Conservation (phyloP, 192 early-diverging fungal species). For the Umbelopsis vinacea region DNA sequence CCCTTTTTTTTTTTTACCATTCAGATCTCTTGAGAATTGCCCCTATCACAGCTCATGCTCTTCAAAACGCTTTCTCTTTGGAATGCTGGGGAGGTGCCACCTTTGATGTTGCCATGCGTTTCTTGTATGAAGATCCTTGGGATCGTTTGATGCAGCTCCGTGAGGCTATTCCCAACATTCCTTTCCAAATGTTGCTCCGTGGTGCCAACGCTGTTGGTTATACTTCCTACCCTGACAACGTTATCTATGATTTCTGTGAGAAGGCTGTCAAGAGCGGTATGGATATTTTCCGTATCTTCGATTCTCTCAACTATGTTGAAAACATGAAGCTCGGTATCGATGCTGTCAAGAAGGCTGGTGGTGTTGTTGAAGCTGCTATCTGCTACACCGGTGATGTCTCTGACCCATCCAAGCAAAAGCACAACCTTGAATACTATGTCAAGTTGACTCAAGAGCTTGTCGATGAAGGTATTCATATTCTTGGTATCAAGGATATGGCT, state of each 20-base stretch:
- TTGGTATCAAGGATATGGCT: constrained; percentile 97
- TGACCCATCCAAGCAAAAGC: constrained; percentile 79
- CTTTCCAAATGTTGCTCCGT: constrained; percentile 98
- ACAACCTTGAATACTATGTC: constrained; percentile 92
- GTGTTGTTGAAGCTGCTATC: constrained; percentile 91
- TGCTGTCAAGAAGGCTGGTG: constrained; percentile 91
- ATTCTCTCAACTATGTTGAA: constrained; percentile 96
- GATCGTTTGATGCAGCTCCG: constrained; percentile 87
- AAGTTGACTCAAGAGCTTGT: constrained; percentile 90
- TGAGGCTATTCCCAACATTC: constrained; percentile 90
- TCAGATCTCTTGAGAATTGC: constrained; percentile 83
- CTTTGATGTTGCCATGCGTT: constrained; percentile 96
- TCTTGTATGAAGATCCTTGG: constrained; percentile 97
- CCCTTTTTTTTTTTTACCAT: no score
- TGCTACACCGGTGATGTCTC: constrained; percentile 96
- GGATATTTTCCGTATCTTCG: constrained; percentile 98
- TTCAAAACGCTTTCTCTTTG: constrained; percentile 87
- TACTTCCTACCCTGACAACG: constrained; percentile 97
- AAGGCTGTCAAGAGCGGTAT: constrained; percentile 88
- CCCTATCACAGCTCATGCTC: constrained; percentile 82
- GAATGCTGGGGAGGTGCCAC: constrained; percentile 99
- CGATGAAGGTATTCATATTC: constrained; percentile 87
- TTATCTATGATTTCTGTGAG: constrained; percentile 95
- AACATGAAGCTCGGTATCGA: constrained; percentile 95
- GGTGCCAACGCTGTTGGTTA: constrained; percentile 98